Percentiles rank a stretch among this genome's conserved stretches.
phyloP scores from a whole-genome alignment of 169 alveolate species.

The Babesia microti region DNA sequence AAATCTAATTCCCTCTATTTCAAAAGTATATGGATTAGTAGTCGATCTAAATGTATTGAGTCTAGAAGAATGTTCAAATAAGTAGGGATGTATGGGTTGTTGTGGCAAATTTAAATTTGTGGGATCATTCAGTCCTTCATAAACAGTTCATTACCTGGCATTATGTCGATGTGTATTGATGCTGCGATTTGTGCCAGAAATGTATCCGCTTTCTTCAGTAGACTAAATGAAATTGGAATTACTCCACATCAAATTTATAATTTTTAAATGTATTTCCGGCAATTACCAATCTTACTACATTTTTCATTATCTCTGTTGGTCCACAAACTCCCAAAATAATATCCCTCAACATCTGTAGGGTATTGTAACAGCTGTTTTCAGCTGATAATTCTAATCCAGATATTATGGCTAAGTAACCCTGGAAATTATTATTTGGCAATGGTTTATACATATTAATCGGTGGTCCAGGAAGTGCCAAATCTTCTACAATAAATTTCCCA shows the following conservation, averaged over 20 bases:
- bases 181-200: conserved; percentile 38
- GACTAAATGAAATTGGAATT: conserved; percentile 1
- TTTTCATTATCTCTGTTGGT: conserved; percentile 17
- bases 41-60: conserved; percentile 36
- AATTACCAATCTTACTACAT: conserved; percentile 29
- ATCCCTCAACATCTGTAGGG: conserved; percentile 21
- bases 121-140: conserved; percentile 33
- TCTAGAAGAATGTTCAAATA: conserved; percentile 38
- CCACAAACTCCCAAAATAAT: conserved; percentile 28
- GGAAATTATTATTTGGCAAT: too few species aligned
- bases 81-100: conserved; percentile 36
- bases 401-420: too few species aligned
- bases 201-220: conserved; percentile 17
- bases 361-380: conserved; percentile 3
- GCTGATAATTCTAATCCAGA: conserved; percentile 24
- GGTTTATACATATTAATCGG: too few species aligned
- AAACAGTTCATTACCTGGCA: conserved; percentile 26
- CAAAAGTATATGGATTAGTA: conserved; percentile 42
- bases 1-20: conserved; percentile 40
- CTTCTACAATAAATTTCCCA: conserved; percentile 30
- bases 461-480: conserved; percentile 34
- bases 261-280: conserved; percentile 44
- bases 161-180: conserved; percentile 27
- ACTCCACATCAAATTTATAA: conserved; percentile 29
- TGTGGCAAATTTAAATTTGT: conserved; percentile 47